Evolutionary conservation across 345 rosid species (phyloP).

Genomic region (Rhodomyrtus tomentosa): DNA sequence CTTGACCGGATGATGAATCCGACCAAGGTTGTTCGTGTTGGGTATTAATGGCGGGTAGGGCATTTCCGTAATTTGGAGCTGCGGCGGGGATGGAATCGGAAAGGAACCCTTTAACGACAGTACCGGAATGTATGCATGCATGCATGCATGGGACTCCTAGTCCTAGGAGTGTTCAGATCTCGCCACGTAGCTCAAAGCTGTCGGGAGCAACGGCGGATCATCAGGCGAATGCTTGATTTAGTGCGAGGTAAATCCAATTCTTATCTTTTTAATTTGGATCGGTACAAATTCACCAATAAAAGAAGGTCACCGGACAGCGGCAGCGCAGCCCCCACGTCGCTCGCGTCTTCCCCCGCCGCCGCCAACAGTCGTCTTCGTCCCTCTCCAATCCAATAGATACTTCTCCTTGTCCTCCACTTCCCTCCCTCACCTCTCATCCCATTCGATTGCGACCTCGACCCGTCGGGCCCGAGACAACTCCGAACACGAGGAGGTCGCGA

Average conservation of each 20-base stretch:
- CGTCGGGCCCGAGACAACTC: not conserved
- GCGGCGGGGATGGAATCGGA: not conserved
- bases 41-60: not conserved
- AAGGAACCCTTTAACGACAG: not conserved
- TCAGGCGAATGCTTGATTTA: not conserved
- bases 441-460: fast-evolving
- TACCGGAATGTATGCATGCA: not conserved
- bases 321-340: fast-evolving
- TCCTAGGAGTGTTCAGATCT: not conserved
- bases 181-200: not conserved
- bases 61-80: not conserved
- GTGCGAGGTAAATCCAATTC: not conserved
- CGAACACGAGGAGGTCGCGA: too few relatives aligned
- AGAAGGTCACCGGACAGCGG: too few relatives aligned
- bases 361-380: not conserved
- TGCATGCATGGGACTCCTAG: not conserved
- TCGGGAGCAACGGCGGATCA: not conserved
- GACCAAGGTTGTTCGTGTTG: not conserved
- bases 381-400: too few relatives aligned
- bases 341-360: too few relatives aligned
- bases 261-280: not conserved
- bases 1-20: not conserved
- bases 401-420: not conserved
- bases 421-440: not conserved
- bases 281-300: not conserved